phyloP scores from a whole-genome alignment of 2,329 filamentous ascomycete genomes.

The Coleophoma crateriformis region DNA sequence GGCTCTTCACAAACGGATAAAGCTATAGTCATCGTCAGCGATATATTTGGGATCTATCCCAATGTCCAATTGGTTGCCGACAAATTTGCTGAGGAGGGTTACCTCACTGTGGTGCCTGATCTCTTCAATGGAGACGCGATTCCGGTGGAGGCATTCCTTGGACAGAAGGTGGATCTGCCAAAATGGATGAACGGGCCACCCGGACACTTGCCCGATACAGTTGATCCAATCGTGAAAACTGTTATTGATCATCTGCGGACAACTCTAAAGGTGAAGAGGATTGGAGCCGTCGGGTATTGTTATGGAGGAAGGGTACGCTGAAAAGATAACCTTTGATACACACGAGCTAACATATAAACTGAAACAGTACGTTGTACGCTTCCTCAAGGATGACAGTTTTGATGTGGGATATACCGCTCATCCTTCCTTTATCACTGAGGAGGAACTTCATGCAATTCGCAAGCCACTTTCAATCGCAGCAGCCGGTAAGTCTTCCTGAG shows the following conservation, averaged over 20 bases:
- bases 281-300: constrained; percentile 65
- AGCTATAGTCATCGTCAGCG: too few relatives aligned
- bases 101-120: constrained; percentile 56
- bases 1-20: too few relatives aligned
- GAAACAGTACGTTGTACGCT: constrained; percentile 31
- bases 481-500: constrained; percentile 18
- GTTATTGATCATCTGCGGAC: constrained; percentile 48
- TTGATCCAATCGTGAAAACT: constrained; percentile 29
- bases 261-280: constrained; percentile 41
- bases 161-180: not conserved
- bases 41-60: too few relatives aligned
- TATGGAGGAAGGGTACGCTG: constrained; percentile 46
- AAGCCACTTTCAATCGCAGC: constrained; percentile 62
- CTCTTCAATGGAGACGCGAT: constrained; percentile 61
- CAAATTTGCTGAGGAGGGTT: constrained; percentile 65
- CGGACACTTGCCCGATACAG: not conserved
- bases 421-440: constrained; percentile 64
- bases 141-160: constrained; percentile 32
- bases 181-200: not conserved
- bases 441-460: constrained; percentile 56
- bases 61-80: constrained; percentile 62
- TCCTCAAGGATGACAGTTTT: constrained; percentile 51
- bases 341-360: constrained; percentile 49
- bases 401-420: constrained; percentile 69
- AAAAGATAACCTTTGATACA: too few relatives aligned